These are phyloP conservation scores for Amauroascus niger DNA, from an alignment of 2,329 filamentous ascomycete genomes.

Conservation along the genomic window DNA sequence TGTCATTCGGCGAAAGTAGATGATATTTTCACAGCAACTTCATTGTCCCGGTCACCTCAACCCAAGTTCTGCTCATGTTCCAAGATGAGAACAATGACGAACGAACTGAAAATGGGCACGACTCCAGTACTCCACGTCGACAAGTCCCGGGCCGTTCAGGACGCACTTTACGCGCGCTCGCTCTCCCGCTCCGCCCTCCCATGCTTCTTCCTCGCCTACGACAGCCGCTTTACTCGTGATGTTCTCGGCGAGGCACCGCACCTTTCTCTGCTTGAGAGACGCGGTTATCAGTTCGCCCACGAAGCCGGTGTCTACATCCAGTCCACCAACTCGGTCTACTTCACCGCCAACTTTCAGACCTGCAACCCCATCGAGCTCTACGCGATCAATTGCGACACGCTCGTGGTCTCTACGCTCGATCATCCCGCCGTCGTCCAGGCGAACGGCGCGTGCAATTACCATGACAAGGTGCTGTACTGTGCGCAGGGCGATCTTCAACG, in stretches of 20 bases:
- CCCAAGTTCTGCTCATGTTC: too few species aligned
- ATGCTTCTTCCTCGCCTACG: constrained; percentile 17
- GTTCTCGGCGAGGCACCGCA: constrained; percentile 30
- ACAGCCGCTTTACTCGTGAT: constrained; percentile 18
- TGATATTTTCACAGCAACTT: too few species aligned
- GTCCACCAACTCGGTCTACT: constrained; percentile 26
- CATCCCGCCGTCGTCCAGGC: constrained; percentile 14
- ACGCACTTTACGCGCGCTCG: constrained; percentile 10
- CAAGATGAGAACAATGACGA: too few species aligned
- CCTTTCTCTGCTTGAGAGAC: constrained; percentile 29
- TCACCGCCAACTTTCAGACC: constrained; percentile 32
- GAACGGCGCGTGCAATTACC: constrained; percentile 16
- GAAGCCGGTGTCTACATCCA: constrained; percentile 38
- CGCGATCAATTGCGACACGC: constrained; percentile 14
- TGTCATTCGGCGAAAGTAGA: too few species aligned
- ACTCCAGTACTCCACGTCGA: constrained; percentile 12
- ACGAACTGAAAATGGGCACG: background rate
- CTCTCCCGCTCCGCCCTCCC: constrained; percentile 6
- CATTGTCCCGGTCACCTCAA: background rate
- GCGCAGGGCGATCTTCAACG: constrained; percentile 30
- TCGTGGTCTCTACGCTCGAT: constrained; percentile 15
- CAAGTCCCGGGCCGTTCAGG: constrained; percentile 14
- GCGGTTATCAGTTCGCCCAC: constrained; percentile 41
- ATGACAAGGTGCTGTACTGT: constrained; percentile 35
- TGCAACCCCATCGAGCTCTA: constrained; percentile 22